Evolutionary conservation across 768 basidiomycete species (phyloP).

Genomic region (Mrakia blollopis): DNA sequence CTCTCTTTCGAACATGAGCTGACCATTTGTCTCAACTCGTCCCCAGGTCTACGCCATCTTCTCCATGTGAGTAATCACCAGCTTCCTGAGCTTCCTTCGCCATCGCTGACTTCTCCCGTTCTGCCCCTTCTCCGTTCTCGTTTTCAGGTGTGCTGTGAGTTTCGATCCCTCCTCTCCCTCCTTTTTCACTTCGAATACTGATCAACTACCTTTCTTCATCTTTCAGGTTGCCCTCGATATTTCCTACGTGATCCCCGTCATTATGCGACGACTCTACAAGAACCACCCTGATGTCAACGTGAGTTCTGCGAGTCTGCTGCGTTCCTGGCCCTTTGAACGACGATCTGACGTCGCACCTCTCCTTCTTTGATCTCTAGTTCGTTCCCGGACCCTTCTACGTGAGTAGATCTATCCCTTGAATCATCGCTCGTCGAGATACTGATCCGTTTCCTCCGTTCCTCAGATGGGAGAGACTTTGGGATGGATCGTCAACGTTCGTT

Average conservation of each 20-base stretch:
- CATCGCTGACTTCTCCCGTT: no score
- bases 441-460: neutral
- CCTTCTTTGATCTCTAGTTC: slow-evolving; percentile 51
- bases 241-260: slow-evolving; percentile 78
- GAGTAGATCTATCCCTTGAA: slow-evolving; percentile 46
- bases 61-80: slow-evolving; percentile 58
- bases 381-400: slow-evolving; percentile 82
- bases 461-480: slow-evolving; percentile 20
- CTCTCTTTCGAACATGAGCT: no score
- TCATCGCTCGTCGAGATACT: neutral
- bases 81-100: no score
- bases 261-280: slow-evolving; percentile 60
- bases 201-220: no score
- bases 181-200: neutral
- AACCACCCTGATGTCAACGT: slow-evolving; percentile 65
- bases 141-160: neutral
- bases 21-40: no score
- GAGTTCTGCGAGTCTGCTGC: no score
- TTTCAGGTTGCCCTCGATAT: slow-evolving; percentile 37
- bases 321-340: no score
- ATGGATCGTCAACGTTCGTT: slow-evolving; percentile 16
- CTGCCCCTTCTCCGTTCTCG: slow-evolving; percentile 14
- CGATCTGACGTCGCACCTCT: no score
- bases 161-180: neutral
- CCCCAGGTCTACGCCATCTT: slow-evolving; percentile 56